Base-by-base conservation (phyloP, 2,329 filamentous ascomycete species). In the Phialophora verrucosa region DNA sequence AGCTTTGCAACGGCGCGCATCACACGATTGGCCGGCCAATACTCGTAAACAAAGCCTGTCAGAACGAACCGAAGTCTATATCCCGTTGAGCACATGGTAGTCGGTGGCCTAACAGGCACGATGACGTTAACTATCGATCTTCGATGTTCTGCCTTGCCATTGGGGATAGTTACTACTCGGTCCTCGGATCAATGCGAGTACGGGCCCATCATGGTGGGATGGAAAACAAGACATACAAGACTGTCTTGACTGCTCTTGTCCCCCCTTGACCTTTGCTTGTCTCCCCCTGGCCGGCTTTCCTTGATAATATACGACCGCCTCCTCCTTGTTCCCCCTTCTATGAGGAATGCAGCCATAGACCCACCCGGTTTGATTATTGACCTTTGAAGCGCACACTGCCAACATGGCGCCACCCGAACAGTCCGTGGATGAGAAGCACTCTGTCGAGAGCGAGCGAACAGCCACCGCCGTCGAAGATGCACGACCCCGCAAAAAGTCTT, bases 381-480 rank as follows among this genome's bases (percentile, higher is more conserved):
- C 32, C 12, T 17, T 49, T 44, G 12, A 10, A 17, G 12, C 27
- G 5, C 6, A n/a, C 42, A 17, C 6, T 17, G 29, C 31, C 51
- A 62, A 11, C 59, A 66, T 66, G 64, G 55, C 64, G 11, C 59
- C 63, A n/a, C 57, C 42, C 23, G 62, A 67, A 53, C 62, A 67
- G 27, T 29, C 49, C 20, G 23, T 42, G n/a, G 35, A 54, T 23
- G 62, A 54, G 38, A 67, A 64, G 57, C 35, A 47, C 10, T 64
- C 61, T 8, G 38, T 47, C 12, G 62, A 64, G 29, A 64, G 50
- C 31, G 65, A 67, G 38, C 58, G 58, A 38, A 67, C 65, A 10
- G 65, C 65, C 42, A 55, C 62, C n/a, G 63, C 63, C 27, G 29
- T 67, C 11, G 65, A 67, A 53, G 32, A 67, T 50, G 65, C 29